A percentile compares a stretch with the other conserved stretches of the same genome.
Evolutionary conservation across 257 asterid genomes (phyloP).

Genomic region (Coffea eugenioides): DNA sequence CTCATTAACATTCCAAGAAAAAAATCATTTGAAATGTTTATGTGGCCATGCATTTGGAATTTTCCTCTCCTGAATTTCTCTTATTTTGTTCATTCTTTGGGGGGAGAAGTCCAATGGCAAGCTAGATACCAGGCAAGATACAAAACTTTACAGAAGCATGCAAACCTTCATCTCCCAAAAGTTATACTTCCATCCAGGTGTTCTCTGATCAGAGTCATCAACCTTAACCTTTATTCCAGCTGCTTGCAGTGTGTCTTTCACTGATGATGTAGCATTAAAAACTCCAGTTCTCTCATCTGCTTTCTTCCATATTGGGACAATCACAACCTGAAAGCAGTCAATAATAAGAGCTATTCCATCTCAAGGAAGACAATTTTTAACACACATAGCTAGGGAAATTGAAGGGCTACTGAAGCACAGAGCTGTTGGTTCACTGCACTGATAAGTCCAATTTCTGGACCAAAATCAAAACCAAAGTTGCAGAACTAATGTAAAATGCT

Average conservation of each 20-base stretch:
- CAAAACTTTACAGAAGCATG: background rate
- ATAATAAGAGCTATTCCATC: conserved; percentile 4
- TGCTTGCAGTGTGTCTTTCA: conserved; percentile 63
- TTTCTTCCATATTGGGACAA: conserved; percentile 95
- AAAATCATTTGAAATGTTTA: background rate
- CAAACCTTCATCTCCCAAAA: conserved; percentile 99
- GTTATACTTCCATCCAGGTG: conserved; percentile 97
- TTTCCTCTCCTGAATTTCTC: background rate
- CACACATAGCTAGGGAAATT: background rate
- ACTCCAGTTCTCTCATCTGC: conserved; percentile 66
- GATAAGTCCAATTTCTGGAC: background rate
- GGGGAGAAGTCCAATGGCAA: background rate
- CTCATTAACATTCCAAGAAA: too few species aligned
- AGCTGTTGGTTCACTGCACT: background rate
- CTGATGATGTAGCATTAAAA: conserved; percentile 65
- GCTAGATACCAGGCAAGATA: background rate
- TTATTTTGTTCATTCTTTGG: background rate
- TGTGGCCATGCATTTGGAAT: background rate
- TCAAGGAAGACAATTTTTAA: background rate
- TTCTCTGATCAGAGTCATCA: conserved; percentile 94
- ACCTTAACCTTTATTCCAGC: conserved; percentile 78
- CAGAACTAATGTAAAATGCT: background rate
- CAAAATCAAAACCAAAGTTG: background rate
- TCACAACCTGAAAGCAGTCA: conserved; percentile 61
- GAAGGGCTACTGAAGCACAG: background rate